Evolutionary conservation across 306 rosid species (phyloP).

Genomic region (Dryas alaskensis): DNA sequence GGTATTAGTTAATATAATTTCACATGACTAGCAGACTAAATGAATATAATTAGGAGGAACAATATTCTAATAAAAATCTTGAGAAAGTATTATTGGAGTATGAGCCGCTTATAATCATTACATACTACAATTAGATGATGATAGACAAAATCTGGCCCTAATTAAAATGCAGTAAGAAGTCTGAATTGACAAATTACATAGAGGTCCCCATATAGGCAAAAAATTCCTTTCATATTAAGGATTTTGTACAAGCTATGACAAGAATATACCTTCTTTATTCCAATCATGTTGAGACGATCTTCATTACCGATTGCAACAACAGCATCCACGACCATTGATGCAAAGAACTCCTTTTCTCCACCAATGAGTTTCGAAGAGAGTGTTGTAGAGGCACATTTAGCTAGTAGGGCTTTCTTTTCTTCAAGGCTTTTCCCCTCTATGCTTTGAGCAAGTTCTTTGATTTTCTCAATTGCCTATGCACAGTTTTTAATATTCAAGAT

Average conservation of each 20-base stretch:
- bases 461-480: slow-evolving; percentile 75
- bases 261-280: slow-evolving; percentile 78
- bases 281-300: slow-evolving; percentile 95
- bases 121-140: too few relatives aligned
- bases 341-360: slow-evolving; percentile 96
- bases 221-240: neutral
- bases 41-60: too few relatives aligned
- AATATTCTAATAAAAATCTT: too few relatives aligned
- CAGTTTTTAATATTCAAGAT: slow-evolving; percentile 2
- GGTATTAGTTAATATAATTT: too few relatives aligned
- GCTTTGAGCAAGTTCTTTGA: slow-evolving; percentile 78
- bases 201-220: neutral
- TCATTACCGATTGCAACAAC: slow-evolving; percentile 85
- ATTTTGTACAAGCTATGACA: neutral
- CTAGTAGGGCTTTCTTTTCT: slow-evolving; percentile 84
- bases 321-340: slow-evolving; percentile 91
- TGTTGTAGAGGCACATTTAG: slow-evolving; percentile 94
- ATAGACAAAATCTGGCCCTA: too few relatives aligned
- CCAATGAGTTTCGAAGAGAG: slow-evolving; percentile 98
- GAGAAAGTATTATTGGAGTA: too few relatives aligned
- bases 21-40: too few relatives aligned
- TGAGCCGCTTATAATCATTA: too few relatives aligned
- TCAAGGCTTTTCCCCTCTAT: slow-evolving; percentile 95
- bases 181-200: neutral
- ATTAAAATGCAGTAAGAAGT: neutral